Evolutionary conservation across 2,329 filamentous ascomycete genomes (phyloP).

Genomic region (Fusarium drepaniforme): DNA sequence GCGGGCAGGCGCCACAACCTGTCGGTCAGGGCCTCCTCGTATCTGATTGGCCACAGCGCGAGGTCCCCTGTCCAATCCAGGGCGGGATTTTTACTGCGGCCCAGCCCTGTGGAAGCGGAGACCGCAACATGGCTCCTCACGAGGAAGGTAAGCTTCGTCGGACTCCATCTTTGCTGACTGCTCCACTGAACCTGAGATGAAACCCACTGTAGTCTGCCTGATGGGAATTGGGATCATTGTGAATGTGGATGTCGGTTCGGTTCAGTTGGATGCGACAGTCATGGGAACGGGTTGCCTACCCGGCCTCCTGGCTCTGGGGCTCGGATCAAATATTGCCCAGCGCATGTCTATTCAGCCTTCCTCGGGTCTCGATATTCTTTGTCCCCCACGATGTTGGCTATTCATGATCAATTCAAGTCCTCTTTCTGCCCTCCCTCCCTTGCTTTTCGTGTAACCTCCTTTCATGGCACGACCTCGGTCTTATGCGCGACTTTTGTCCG

Average conservation of each 20-base stretch:
- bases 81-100: slow-evolving; percentile 26
- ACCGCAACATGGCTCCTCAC: background rate
- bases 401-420: slow-evolving; percentile 6
- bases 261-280: background rate
- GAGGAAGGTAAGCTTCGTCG: background rate
- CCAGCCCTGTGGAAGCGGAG: slow-evolving; percentile 37
- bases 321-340: slow-evolving; percentile 33
- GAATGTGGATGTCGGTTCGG: background rate
- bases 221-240: background rate
- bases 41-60: slow-evolving; percentile 17
- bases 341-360: slow-evolving; percentile 2
- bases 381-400: slow-evolving; percentile 2
- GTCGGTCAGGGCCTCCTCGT: slow-evolving; percentile 13
- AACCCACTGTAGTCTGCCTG: slow-evolving; percentile 8
- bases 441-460: slow-evolving; percentile 14
- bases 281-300: background rate
- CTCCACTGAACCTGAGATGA: slow-evolving; percentile 21
- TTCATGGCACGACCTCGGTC: slow-evolving; percentile 14
- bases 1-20: slow-evolving; percentile 31
- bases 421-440: slow-evolving; percentile 1
- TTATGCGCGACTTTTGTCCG: slow-evolving; percentile 42
- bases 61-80: slow-evolving; percentile 7
- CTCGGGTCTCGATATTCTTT: slow-evolving; percentile 21
- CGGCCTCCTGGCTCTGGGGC: slow-evolving; percentile 2
- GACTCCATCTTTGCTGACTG: slow-evolving; percentile 2